A percentile compares a stretch with the other conserved stretches of the same genome.
Evolutionary conservation across 2,329 filamentous ascomycete genomes (phyloP).

Genomic region (Colletotrichum sojae): DNA sequence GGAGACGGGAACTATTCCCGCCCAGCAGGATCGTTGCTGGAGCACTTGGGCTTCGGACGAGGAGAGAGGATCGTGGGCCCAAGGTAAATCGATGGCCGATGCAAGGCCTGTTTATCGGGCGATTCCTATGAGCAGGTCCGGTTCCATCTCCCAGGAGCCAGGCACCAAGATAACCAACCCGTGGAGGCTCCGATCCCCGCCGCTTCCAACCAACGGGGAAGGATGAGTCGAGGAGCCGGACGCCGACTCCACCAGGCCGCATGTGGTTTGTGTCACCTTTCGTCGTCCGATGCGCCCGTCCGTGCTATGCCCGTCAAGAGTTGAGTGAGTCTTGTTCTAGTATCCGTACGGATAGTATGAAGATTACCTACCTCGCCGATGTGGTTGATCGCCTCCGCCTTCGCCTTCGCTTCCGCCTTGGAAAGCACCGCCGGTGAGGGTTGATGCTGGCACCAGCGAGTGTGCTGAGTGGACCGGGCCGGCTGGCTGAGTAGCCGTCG

Average conservation of each 20-base stretch:
- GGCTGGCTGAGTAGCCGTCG: no score
- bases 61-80: not conserved
- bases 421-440: no score
- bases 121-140: no score
- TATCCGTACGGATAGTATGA: no score
- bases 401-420: no score
- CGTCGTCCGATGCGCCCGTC: not conserved
- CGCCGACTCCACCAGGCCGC: slow-evolving; percentile 13
- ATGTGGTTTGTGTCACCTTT: slow-evolving; percentile 14
- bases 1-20: not conserved
- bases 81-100: no score
- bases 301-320: not conserved
- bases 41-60: not conserved
- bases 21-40: not conserved
- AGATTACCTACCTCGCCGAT: no score
- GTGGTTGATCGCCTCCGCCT: no score
- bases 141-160: not conserved
- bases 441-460: no score
- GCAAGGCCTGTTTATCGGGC: no score
- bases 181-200: not conserved
- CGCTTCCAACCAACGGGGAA: slow-evolving; percentile 1
- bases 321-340: no score
- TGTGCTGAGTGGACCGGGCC: no score
- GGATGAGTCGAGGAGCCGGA: slow-evolving; percentile 5
- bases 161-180: not conserved